Conservation (phyloP, 495 filamentous ascomycete genomes). For the Oidiodendron maius region DNA sequence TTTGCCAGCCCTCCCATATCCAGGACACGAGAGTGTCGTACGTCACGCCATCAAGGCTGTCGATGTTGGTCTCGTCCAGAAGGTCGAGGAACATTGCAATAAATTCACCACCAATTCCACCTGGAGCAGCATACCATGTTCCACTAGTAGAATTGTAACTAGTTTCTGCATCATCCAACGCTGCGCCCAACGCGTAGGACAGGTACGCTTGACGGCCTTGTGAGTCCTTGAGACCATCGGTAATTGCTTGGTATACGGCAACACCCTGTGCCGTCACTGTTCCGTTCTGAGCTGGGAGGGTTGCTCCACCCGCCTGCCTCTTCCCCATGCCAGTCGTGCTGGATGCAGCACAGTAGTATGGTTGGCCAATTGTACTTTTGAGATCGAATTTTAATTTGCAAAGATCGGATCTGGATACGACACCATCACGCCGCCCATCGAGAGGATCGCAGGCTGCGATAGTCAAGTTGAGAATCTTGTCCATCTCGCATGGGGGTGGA, state of each 20-base stretch:
- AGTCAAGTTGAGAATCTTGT: conserved; percentile 21
- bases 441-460: conserved; percentile 34
- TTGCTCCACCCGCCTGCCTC: too few relatives aligned
- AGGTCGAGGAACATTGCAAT: conserved; percentile 31
- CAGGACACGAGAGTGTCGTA: conserved; percentile 42
- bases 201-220: conserved; percentile 39
- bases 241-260: conserved; percentile 32
- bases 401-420: conserved; percentile 44
- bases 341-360: conserved; percentile 42
- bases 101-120: conserved; percentile 32
- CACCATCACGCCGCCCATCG: conserved; percentile 37
- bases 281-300: conserved; percentile 37
- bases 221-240: conserved; percentile 38
- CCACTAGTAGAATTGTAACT: conserved; percentile 34
- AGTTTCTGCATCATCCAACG: conserved; percentile 37
- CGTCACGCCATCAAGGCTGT: conserved; percentile 36
- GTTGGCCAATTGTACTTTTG: conserved; percentile 35
- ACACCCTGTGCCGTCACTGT: conserved; percentile 34
- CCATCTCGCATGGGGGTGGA: conserved; percentile 31
- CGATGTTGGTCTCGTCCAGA: conserved; percentile 25
- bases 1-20: conserved; percentile 35
- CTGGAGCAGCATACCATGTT: conserved; percentile 30
- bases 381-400: conserved; percentile 42
- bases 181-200: conserved; percentile 34
- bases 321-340: conserved; percentile 5